These are phyloP conservation scores for Tilletia setariae DNA, from an alignment of 1,284 basidiomycete species.

Conservation along the genomic window DNA sequence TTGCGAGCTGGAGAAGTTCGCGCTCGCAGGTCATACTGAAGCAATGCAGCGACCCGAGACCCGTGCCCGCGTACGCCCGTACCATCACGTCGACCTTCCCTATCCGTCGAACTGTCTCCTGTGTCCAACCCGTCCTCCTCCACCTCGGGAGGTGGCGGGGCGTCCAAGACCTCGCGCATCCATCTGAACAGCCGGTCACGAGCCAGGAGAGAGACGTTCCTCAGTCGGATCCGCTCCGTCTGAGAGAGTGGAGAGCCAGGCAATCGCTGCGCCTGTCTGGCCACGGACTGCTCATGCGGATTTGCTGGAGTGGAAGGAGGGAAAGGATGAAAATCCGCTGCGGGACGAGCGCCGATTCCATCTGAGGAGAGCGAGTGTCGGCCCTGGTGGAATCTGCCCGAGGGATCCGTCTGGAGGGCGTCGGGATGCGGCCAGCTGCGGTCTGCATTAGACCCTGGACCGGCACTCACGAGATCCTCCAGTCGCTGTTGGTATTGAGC, in stretches of 20 bases:
- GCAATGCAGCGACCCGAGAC: not conserved
- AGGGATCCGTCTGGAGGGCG: not conserved
- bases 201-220: conserved; percentile 11
- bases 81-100: too few relatives aligned
- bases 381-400: not conserved
- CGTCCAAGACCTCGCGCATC: conserved; percentile 11
- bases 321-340: not conserved
- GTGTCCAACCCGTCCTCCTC: not conserved
- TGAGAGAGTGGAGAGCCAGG: not conserved
- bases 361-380: not conserved
- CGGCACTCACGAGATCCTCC: not conserved
- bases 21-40: not conserved
- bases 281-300: not conserved
- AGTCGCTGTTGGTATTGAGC: not conserved
- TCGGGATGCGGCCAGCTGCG: not conserved
- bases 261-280: not conserved
- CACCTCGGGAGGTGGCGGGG: conserved; percentile 4
- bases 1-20: not conserved
- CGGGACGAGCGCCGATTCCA: not conserved
- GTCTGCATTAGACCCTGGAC: not conserved
- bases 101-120: not conserved
- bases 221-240: conserved; percentile 2
- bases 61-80: not conserved
- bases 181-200: conserved; percentile 12
- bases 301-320: not conserved